phyloP scores from a whole-genome alignment of 208 protist species.

The Crithidia mellificae region DNA sequence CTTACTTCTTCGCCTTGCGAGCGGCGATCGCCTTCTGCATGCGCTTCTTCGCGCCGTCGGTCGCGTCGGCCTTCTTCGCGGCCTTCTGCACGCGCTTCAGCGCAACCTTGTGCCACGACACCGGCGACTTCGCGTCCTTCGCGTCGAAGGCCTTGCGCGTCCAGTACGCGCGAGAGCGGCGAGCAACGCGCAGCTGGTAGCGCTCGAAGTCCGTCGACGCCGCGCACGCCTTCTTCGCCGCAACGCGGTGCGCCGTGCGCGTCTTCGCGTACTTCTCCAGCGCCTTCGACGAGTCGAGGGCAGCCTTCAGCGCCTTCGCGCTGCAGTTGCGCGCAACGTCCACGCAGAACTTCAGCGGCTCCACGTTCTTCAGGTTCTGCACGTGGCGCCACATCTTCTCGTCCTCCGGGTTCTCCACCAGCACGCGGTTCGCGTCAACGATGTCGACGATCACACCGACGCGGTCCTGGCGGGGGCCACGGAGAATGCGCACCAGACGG shows the following conservation, averaged over 20 bases:
- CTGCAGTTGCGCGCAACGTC: conserved; percentile 70
- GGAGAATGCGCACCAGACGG: conserved; percentile 67
- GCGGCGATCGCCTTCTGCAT: conserved; percentile 86
- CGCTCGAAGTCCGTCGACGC: conserved; percentile 90
- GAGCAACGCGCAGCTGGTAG: conserved; percentile 91
- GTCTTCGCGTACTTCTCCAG: conserved; percentile 89
- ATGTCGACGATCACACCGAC: conserved; percentile 85
- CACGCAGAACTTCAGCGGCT: conserved; percentile 81
- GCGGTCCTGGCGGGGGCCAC: conserved; percentile 64
- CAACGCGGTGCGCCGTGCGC: conserved; percentile 71
- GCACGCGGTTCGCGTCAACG: conserved; percentile 87
- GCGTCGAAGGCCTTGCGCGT: conserved; percentile 90
- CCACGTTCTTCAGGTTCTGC: conserved; percentile 88
- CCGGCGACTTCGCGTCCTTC: conserved; percentile 85
- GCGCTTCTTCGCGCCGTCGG: conserved; percentile 78
- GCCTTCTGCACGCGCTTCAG: conserved; percentile 89
- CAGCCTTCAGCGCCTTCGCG: conserved; percentile 77
- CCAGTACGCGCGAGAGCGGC: conserved; percentile 90
- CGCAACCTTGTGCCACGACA: conserved; percentile 89
- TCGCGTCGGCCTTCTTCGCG: conserved; percentile 80
- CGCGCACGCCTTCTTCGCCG: conserved; percentile 83
- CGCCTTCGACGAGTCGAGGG: conserved; percentile 67
- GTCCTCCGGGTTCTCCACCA: conserved; percentile 89
- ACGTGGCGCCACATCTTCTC: conserved; percentile 91
- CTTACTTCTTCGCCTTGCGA: conserved; percentile 59